Base-by-base conservation (phyloP, 768 basidiomycete species). In the Antrodiella citrinella region DNA sequence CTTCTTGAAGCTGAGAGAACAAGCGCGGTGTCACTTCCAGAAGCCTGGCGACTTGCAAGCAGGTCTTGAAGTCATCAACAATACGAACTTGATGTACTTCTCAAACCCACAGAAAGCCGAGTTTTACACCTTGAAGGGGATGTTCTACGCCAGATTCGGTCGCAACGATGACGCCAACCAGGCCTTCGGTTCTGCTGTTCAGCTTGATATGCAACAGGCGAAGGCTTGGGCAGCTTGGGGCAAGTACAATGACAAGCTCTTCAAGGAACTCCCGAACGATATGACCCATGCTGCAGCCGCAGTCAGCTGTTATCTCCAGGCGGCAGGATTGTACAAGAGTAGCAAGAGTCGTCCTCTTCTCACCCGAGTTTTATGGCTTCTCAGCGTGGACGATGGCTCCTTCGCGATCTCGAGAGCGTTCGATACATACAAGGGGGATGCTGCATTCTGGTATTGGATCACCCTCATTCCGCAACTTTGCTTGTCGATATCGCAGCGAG, bases 181-280 rank as follows among this genome's bases (percentile, higher is more conserved):
- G 44, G 89, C 94, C 15, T 97, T 97, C 64, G 89, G 90, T 5
- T 90, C 91, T 68, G 96, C 96, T 25, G 91, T 97, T 26, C 93
- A 97, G 66, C 79, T 97, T 66, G 96, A 99, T 63, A 87, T 96
- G 80, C 74, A 73, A 44, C 85, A 97, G 65, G 84, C 95, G 0
- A 98, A 97, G 67, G 91, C 91, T 3, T 99, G 96, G 96, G 92
- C 92, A 1, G 93, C 97, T 62, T 99, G 94, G 95, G 96, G 94
- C 43, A 80, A 84, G 56, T 97, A 78, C 65, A 94, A 88, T 56
- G 96, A 99, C 65, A 80, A 81, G 38, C 80, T 93, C 74, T 97
- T 95, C 77, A 89, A 91, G 59, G 92, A 95, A 44, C 71, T 77
- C 26, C 86, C 90, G 2, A 72, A 57, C 44, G 88, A 92, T 39